phyloP scores from a whole-genome alignment of 1,139 yeast species.

The Kodamaea sp. region DNA sequence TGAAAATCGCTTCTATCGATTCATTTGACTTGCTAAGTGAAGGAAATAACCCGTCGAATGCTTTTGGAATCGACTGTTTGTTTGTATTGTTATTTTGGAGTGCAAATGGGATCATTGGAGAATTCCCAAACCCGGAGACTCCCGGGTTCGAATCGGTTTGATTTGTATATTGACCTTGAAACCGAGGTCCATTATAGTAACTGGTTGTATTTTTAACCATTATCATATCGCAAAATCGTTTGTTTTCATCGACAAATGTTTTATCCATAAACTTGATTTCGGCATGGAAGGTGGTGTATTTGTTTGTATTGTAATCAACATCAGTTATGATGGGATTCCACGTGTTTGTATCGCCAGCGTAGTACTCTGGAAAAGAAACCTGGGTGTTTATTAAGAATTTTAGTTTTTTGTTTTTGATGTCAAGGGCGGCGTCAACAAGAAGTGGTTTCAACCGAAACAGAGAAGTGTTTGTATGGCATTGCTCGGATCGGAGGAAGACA shows the following conservation, averaged over 20 bases:
- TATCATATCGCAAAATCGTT: slow-evolving; percentile 45
- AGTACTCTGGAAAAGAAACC: slow-evolving; percentile 14
- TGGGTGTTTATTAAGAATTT: slow-evolving; percentile 39
- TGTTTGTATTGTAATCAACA: slow-evolving; percentile 43
- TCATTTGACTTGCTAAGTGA: slow-evolving; percentile 16
- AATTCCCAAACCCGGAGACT: no score
- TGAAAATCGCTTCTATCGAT: slow-evolving; percentile 24
- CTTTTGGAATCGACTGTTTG: no score
- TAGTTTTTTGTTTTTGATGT: slow-evolving; percentile 29
- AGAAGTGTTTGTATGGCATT: slow-evolving; percentile 9
- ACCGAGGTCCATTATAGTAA: slow-evolving; percentile 24
- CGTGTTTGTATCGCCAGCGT: slow-evolving; percentile 5
- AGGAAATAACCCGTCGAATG: slow-evolving; percentile 1
- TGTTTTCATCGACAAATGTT: slow-evolving; percentile 33
- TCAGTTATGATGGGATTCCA: slow-evolving; percentile 29
- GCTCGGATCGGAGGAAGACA: slow-evolving; percentile 15
- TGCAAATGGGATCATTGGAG: no score
- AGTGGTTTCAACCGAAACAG: slow-evolving; percentile 25
- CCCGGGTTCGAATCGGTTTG: no score
- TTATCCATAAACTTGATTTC: slow-evolving; percentile 44
- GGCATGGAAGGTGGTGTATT: slow-evolving; percentile 48
- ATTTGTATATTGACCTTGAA: background rate
- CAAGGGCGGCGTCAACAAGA: slow-evolving; percentile 41
- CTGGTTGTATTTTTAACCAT: slow-evolving; percentile 37
- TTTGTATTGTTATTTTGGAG: no score